A percentile compares a stretch with the other conserved stretches of the same genome.
phyloP scores from a whole-genome alignment of 805 yeast species.

The Myxozyma mucilagina region DNA sequence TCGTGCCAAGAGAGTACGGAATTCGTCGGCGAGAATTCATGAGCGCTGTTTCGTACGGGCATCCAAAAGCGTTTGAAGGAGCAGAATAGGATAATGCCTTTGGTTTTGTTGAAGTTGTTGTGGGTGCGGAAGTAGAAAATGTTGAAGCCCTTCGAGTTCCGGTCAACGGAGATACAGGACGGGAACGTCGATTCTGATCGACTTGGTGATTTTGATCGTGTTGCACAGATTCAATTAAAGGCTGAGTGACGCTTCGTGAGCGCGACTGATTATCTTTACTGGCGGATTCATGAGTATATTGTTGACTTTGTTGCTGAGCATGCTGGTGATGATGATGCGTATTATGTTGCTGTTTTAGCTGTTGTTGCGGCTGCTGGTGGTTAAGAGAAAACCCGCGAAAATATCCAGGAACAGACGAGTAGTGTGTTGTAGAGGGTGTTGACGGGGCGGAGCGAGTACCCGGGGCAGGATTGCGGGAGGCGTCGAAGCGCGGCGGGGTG shows the following conservation, averaged over 20 bases:
- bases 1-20: conserved; percentile 33
- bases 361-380: neutral
- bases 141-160: neutral
- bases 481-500: too few species aligned
- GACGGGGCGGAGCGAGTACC: conserved; percentile 3
- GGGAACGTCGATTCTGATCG: neutral
- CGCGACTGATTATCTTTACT: neutral
- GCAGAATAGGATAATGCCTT: conserved; percentile 2
- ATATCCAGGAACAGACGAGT: neutral
- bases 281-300: neutral
- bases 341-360: neutral
- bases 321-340: neutral
- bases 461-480: too few species aligned
- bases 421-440: neutral
- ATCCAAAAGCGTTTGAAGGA: neutral
- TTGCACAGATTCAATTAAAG: neutral
- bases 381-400: neutral
- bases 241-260: conserved; percentile 5
- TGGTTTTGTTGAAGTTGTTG: neutral
- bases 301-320: neutral
- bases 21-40: conserved; percentile 31
- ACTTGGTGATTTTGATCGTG: neutral
- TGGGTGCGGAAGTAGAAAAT: neutral
- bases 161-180: neutral
- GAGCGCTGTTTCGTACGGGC: conserved; percentile 30